phyloP scores from a whole-genome alignment of 495 filamentous ascomycete species.

The Massariosphaeria phaeospora region DNA sequence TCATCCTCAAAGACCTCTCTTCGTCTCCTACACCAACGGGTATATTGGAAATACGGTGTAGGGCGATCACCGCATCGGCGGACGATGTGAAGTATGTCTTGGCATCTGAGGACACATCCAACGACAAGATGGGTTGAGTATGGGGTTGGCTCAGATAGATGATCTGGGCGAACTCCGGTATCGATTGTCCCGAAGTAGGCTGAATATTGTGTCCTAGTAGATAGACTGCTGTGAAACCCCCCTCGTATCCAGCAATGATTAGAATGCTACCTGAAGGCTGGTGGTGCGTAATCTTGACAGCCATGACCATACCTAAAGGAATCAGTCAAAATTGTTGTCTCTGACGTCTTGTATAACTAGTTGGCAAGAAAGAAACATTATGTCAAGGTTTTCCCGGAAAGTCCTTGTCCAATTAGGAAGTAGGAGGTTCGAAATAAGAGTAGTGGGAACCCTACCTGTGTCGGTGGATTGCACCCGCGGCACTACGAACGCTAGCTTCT shows the following conservation, averaged over 20 bases:
- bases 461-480: constrained; percentile 42
- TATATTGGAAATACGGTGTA: constrained; percentile 43
- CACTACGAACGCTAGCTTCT: constrained; percentile 63
- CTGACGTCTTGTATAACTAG: no score
- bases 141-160: constrained; percentile 66
- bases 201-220: constrained; percentile 43
- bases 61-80: constrained; percentile 66
- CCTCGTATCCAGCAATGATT: constrained; percentile 79
- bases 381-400: no score
- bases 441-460: constrained; percentile 22
- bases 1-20: background rate
- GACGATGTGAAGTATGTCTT: constrained; percentile 74
- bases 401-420: no score
- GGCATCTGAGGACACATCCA: constrained; percentile 55
- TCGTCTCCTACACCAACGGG: constrained; percentile 6
- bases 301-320: constrained; percentile 85
- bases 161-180: constrained; percentile 41
- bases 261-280: constrained; percentile 40
- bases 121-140: constrained; percentile 77
- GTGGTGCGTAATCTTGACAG: constrained; percentile 57
- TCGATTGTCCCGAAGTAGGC: constrained; percentile 43
- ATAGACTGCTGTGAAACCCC: constrained; percentile 60
- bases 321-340: no score
- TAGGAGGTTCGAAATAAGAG: no score
- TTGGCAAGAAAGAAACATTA: no score